A percentile compares a stretch with the other conserved stretches of the same genome.
phyloP scores from a whole-genome alignment of 306 rosid species.

The Dalbergia cochinchinensis region DNA sequence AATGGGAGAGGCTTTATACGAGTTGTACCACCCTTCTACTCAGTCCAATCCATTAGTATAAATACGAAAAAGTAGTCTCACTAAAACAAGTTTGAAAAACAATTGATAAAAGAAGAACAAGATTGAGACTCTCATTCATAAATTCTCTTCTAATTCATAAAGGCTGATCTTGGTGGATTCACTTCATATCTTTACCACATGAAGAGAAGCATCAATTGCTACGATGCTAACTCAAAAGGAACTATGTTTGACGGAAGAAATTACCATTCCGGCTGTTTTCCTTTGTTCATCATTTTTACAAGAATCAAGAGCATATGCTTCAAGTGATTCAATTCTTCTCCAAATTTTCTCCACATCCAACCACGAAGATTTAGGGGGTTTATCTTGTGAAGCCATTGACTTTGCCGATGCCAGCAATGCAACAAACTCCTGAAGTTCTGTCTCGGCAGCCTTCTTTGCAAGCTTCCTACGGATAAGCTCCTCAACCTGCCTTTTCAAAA shows the following conservation, averaged over 20 bases:
- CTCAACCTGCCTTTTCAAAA: conserved; percentile 74
- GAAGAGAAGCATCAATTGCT: conserved; percentile 28
- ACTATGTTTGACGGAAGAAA: conserved; percentile 37
- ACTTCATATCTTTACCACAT: conserved; percentile 5
- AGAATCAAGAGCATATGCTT: conserved; percentile 85
- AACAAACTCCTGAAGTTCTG: conserved; percentile 74
- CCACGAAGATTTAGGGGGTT: conserved; percentile 88
- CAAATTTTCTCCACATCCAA: conserved; percentile 67
- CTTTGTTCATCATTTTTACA: conserved; percentile 76
- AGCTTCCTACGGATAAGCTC: conserved; percentile 80
- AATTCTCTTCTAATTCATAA: neutral
- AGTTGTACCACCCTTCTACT: conserved; percentile 21
- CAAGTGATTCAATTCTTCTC: conserved; percentile 77
- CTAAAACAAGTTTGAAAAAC: conserved; percentile 6
- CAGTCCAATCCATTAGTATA: conserved; percentile 19
- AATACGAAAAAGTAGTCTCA: conserved; percentile 7
- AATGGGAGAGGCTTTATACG: conserved; percentile 1
- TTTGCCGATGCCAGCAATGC: conserved; percentile 74
- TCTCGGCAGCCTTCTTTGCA: conserved; percentile 85
- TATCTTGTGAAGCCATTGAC: conserved; percentile 68
- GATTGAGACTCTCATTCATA: neutral
- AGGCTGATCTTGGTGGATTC: neutral
- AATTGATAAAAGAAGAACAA: neutral
- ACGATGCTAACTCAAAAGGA: conserved; percentile 41
- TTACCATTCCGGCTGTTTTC: conserved; percentile 87